Base-by-base conservation (phyloP, 2,329 filamentous ascomycete genomes). In the Byssothecium circinans region DNA sequence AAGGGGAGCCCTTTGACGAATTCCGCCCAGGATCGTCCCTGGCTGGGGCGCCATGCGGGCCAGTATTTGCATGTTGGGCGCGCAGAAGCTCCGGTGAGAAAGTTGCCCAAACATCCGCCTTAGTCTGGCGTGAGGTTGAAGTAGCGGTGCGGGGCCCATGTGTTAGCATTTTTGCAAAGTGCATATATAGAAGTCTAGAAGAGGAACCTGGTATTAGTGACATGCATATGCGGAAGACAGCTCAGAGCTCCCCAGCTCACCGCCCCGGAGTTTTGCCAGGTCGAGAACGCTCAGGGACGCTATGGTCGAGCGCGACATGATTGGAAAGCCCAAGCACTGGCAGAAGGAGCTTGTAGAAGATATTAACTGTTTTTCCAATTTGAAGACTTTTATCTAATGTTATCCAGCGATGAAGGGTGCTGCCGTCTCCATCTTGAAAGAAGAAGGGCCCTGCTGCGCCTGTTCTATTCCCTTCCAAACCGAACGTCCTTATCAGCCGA, bases 281-380 rank as follows among this genome's bases (percentile, higher is more conserved):
- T 19, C 19, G 12, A 14, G 14, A 32, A 32, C 29, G 29, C 12
- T n/a, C 29, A 32, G 14, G 29, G 29, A 12, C 6, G 29, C 29
- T 14, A n/a, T 12, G 29, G 29, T 14, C 8, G 14, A 32, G 29
- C 29, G n/a, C n/a, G n/a, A n/a, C n/a, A n/a, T n/a, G n/a, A n/a
- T n/a, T n/a, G n/a, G n/a, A n/a, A 32, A 32, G 20, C 23, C 23
- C 23, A 25, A 6, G 5, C 23, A 25, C n/a, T n/a, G 10, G 23
- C 10, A 29, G 22, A 25, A 11, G 15, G 20, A 35, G 3, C 11
- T 6, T 25, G 29, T 20, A 47, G 18, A 47, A 47, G 39, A 52
- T 57, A 57, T 57, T 35, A 55, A 57, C 41, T 57, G 52, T 57
- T 57, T 55, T 57, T 57, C 47, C 56, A 62, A 64, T 64, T 64